Evolutionary conservation across 345 rosid species (phyloP).

Genomic region (Passiflora organensis): DNA sequence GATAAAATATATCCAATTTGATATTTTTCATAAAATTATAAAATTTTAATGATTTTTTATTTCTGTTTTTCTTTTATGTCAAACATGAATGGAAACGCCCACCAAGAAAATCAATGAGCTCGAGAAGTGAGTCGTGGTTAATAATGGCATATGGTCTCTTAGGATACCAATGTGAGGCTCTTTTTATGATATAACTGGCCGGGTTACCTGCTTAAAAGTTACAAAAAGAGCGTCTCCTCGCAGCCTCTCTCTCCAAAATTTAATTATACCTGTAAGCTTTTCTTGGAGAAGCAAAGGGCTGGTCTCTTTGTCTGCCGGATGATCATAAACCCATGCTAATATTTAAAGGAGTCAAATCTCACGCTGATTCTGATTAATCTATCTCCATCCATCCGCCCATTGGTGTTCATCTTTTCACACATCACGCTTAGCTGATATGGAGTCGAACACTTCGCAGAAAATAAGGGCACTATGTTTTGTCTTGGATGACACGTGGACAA

Average conservation of each 20-base stretch:
- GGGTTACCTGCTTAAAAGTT: too few species aligned
- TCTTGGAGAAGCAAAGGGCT: slow-evolving; percentile 31
- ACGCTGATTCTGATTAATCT: slow-evolving; percentile 19
- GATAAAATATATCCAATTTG: too few species aligned
- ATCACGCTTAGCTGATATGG: slow-evolving; percentile 10
- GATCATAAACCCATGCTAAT: neutral
- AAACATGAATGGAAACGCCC: neutral
- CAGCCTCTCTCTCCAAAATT: neutral
- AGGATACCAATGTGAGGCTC: slow-evolving; percentile 40
- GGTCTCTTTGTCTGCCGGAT: slow-evolving; percentile 47
- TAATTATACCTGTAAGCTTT: slow-evolving; percentile 6
- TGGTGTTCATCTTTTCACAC: slow-evolving; percentile 18
- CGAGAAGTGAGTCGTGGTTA: neutral
- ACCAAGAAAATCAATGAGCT: neutral
- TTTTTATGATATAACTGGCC: too few species aligned
- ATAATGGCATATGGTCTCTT: slow-evolving; percentile 9
- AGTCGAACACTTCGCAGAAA: neutral
- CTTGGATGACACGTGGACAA: neutral
- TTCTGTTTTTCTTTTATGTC: neutral
- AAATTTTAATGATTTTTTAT: too few species aligned
- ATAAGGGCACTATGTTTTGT: neutral
- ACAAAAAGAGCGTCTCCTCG: neutral
- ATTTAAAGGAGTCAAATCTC: slow-evolving; percentile 33
- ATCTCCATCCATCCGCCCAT: slow-evolving; percentile 11
- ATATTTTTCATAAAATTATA: too few species aligned